Evolutionary conservation across 371 early-diverging fungal genomes (phyloP).

Genomic region (Mortierella sp.): DNA sequence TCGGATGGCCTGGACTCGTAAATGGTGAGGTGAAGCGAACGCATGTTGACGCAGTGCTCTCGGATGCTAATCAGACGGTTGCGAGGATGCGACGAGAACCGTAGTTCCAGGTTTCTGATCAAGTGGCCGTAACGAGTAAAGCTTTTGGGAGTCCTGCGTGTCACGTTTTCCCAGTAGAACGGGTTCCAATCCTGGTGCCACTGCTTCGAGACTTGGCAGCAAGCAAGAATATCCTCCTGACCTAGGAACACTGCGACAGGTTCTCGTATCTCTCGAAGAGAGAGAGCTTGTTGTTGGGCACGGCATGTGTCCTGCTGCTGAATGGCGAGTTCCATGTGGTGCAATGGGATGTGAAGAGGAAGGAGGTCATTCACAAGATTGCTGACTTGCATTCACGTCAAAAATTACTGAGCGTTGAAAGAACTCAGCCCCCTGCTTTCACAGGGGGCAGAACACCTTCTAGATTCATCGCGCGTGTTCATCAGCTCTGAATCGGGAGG

Average conservation of each 20-base stretch:
- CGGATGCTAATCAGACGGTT: neutral
- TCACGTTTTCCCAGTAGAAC: conserved; percentile 10
- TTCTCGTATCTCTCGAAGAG: conserved; percentile 6
- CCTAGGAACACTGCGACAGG: conserved; percentile 7
- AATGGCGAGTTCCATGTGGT: neutral
- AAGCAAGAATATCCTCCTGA: neutral
- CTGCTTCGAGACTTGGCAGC: conserved; percentile 12
- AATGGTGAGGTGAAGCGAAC: neutral
- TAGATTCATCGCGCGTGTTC: too few relatives aligned
- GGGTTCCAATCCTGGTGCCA: conserved; percentile 23
- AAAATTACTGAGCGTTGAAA: too few relatives aligned
- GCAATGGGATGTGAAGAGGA: neutral
- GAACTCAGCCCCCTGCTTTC: too few relatives aligned
- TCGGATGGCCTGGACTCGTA: neutral
- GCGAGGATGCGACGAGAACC: neutral
- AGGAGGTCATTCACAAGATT: neutral
- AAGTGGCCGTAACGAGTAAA: conserved; percentile 9
- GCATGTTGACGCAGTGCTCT: conserved; percentile 14
- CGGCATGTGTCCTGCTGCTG: neutral
- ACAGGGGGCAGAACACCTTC: too few relatives aligned
- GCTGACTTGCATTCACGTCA: too few relatives aligned
- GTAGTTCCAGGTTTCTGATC: conserved; percentile 1
- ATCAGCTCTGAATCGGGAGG: too few relatives aligned
- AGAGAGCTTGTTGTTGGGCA: neutral
- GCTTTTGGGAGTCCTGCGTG: neutral